Percentiles rank a stretch among this genome's conserved stretches.
phyloP scores from a whole-genome alignment of 2,329 filamentous ascomycete species.

The Colletotrichum falcatum region DNA sequence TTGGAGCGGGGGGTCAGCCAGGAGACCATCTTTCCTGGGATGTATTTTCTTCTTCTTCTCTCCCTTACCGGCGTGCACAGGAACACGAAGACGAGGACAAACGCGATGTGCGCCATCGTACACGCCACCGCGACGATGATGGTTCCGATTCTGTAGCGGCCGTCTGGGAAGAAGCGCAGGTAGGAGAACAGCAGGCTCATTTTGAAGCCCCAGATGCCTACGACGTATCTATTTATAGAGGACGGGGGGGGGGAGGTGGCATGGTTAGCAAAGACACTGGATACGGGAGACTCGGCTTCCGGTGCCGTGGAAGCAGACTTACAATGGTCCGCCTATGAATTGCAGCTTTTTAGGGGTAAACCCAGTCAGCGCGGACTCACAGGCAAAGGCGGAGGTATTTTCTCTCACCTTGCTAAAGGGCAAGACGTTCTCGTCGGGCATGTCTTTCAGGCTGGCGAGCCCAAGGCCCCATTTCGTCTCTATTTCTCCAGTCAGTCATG shows the following conservation, averaged over 20 bases:
- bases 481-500: slow-evolving; percentile 38
- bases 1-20: background rate
- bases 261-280: background rate
- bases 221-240: slow-evolving; percentile 52
- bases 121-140: slow-evolving; percentile 50
- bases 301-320: slow-evolving; percentile 33
- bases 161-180: slow-evolving; percentile 57
- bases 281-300: too few relatives aligned
- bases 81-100: slow-evolving; percentile 52
- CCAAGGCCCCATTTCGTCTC: slow-evolving; percentile 60
- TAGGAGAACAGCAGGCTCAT: slow-evolving; percentile 58
- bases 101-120: slow-evolving; percentile 54
- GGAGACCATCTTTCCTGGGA: accelerated
- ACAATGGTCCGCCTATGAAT: slow-evolving; percentile 58
- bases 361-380: background rate
- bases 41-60: background rate
- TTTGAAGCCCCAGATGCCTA: slow-evolving; percentile 60
- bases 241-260: background rate
- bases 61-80: slow-evolving; percentile 50
- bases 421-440: slow-evolving; percentile 53
- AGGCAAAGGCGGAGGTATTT: too few relatives aligned
- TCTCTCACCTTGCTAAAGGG: slow-evolving; percentile 50
- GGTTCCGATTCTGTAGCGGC: slow-evolving; percentile 49
- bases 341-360: slow-evolving; percentile 47
- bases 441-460: slow-evolving; percentile 49